phyloP scores from a whole-genome alignment of 2,329 filamentous ascomycete genomes.

The Clonostachys byssicola region DNA sequence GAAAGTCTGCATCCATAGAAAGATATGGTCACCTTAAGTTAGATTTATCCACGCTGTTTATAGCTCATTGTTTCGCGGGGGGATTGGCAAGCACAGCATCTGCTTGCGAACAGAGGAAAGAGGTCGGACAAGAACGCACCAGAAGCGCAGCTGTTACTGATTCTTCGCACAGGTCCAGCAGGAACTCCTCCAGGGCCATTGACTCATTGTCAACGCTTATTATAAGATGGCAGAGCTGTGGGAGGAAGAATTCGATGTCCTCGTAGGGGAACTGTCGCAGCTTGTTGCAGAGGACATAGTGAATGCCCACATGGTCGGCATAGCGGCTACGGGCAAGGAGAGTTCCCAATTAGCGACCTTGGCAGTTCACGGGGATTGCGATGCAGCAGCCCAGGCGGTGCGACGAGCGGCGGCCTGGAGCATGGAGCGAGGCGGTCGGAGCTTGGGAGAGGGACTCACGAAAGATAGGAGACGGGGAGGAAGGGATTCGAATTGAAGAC shows the following conservation, averaged over 20 bases:
- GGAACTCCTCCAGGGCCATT: constrained; percentile 85
- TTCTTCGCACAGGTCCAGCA: constrained; percentile 81
- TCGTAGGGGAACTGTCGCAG: constrained; percentile 85
- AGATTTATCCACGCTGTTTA: neutral
- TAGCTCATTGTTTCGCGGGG: neutral
- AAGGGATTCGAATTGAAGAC: constrained; percentile 91
- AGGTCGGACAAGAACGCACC: constrained; percentile 43
- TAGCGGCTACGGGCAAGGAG: constrained; percentile 57
- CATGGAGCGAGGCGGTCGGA: neutral
- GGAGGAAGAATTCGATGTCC: constrained; percentile 90
- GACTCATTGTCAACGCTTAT: constrained; percentile 88
- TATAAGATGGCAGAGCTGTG: constrained; percentile 82
- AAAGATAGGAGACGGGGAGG: constrained; percentile 82
- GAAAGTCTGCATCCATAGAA: constrained; percentile 58
- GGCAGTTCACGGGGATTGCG: constrained; percentile 1
- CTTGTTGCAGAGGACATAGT: constrained; percentile 86
- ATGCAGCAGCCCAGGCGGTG: neutral
- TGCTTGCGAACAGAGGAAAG: no score
- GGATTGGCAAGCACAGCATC: no score
- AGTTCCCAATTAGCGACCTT: neutral
- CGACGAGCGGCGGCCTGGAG: no score
- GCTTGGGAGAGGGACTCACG: constrained; percentile 51
- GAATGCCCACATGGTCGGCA: constrained; percentile 84
- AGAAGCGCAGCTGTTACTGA: constrained; percentile 80
- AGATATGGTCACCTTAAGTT: neutral